Conservation (phyloP, 352 stramenopile species). For the Globisporangium splendens region DNA sequence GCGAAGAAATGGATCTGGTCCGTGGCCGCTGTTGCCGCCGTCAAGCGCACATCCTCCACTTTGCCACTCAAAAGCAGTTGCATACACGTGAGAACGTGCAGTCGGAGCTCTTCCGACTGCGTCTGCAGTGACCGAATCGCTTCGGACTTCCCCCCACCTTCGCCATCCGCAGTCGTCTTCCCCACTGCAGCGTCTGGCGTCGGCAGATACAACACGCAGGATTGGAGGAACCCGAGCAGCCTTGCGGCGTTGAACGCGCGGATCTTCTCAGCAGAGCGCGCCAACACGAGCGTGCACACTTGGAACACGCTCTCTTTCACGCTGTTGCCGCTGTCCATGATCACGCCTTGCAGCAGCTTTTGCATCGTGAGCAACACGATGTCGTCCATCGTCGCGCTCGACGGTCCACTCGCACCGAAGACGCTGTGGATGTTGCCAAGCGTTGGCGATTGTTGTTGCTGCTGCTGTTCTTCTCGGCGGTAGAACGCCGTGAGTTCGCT, state of each 20-base stretch:
- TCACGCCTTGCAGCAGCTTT: slow-evolving; percentile 40
- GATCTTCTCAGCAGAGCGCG: slow-evolving; percentile 28
- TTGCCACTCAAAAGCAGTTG: slow-evolving; percentile 27
- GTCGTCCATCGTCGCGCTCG: slow-evolving; percentile 47
- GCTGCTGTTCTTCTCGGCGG: background rate
- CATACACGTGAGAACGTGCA: slow-evolving; percentile 46
- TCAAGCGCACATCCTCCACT: slow-evolving; percentile 4
- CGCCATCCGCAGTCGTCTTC: background rate
- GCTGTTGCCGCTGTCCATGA: slow-evolving; percentile 13
- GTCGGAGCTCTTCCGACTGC: slow-evolving; percentile 60
- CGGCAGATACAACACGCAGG: slow-evolving; percentile 51
- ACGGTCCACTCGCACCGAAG: slow-evolving; percentile 13
- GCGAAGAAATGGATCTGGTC: slow-evolving; percentile 67
- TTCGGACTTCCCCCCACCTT: background rate
- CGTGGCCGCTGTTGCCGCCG: slow-evolving; percentile 13
- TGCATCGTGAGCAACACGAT: slow-evolving; percentile 63
- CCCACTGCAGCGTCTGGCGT: slow-evolving; percentile 23
- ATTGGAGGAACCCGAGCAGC: slow-evolving; percentile 50
- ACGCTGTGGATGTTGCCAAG: slow-evolving; percentile 5
- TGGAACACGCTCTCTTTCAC: slow-evolving; percentile 32
- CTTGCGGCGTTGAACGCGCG: slow-evolving; percentile 13
- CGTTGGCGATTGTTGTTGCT: background rate
- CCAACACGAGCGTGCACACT: slow-evolving; percentile 29
- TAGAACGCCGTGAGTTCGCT: slow-evolving; percentile 32
- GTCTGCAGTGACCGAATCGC: slow-evolving; percentile 9